A percentile compares a stretch with the other conserved stretches of the same genome.
Conservation (phyloP, 257 asterid genomes). For the Apocynum venetum region DNA sequence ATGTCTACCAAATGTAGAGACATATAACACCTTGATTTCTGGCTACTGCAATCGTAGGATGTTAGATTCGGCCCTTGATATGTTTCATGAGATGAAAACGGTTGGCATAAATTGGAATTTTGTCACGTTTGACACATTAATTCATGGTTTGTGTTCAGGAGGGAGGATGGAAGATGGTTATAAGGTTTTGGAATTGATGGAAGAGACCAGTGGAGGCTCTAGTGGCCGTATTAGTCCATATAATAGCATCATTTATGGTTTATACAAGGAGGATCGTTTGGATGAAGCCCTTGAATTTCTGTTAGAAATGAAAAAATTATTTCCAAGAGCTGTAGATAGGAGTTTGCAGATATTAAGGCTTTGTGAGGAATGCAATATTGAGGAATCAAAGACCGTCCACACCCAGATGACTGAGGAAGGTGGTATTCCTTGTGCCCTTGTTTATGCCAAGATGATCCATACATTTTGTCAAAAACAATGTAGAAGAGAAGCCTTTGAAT, state of each 20-base stretch:
- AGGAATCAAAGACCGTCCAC: constrained; percentile 45
- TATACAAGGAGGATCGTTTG: constrained; percentile 46
- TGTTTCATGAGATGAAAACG: constrained; percentile 80
- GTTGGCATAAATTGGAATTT: constrained; percentile 52
- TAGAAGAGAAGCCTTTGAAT: constrained; percentile 58
- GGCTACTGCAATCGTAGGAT: constrained; percentile 57
- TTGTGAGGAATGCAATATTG: constrained; percentile 33
- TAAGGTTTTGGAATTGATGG: constrained; percentile 61
- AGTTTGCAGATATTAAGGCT: constrained; percentile 38
- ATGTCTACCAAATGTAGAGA: constrained; percentile 61
- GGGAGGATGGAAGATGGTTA: constrained; percentile 59
- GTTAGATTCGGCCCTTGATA: constrained; percentile 68
- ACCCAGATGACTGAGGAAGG: constrained; percentile 53
- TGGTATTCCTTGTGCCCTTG: constrained; percentile 51
- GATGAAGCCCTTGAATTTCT: constrained; percentile 58
- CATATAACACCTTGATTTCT: constrained; percentile 62
- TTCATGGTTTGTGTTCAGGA: constrained; percentile 56
- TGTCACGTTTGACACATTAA: constrained; percentile 52
- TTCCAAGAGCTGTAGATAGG: constrained; percentile 59
- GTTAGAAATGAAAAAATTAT: constrained; percentile 38
- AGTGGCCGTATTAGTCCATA: constrained; percentile 47
- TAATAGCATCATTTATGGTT: constrained; percentile 70
- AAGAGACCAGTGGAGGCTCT: constrained; percentile 32
- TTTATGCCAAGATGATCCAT: constrained; percentile 49
- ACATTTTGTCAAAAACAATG: constrained; percentile 40